These are phyloP conservation scores for Debaryomyces robertsiae DNA, from an alignment of 1,139 yeast genomes.

Conservation along the genomic window DNA sequence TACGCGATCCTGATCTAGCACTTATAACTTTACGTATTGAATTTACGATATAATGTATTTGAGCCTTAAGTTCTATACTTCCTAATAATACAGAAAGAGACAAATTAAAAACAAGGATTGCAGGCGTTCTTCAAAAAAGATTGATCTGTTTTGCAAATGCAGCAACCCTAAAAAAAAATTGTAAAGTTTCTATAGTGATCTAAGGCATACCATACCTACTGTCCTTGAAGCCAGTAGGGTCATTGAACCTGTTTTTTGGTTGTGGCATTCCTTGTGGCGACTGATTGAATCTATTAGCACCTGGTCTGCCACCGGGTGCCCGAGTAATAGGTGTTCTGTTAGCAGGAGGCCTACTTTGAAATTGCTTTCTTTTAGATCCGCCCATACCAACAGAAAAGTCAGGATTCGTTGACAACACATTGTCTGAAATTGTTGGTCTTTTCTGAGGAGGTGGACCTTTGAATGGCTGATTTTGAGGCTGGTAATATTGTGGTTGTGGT, in stretches of 20 bases:
- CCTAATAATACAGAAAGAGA: too few species aligned
- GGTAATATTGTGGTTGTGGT: slow-evolving; percentile 12
- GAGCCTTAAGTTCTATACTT: too few species aligned
- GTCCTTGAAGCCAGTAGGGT: slow-evolving; percentile 12
- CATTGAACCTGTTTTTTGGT: neutral
- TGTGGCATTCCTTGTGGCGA: slow-evolving; percentile 4
- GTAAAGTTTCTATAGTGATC: slow-evolving; percentile 1
- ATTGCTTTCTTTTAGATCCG: slow-evolving; percentile 24
- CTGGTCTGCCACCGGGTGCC: slow-evolving; percentile 16
- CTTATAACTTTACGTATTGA: too few species aligned
- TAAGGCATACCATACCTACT: slow-evolving; percentile 15
- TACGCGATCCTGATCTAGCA: too few species aligned
- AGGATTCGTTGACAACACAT: slow-evolving; percentile 53
- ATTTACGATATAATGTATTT: too few species aligned
- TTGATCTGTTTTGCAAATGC: neutral
- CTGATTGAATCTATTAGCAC: slow-evolving; percentile 14
- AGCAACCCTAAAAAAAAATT: slow-evolving; percentile 2
- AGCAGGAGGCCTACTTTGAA: slow-evolving; percentile 5
- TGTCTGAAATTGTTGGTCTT: slow-evolving; percentile 48
- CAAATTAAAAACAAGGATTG: neutral
- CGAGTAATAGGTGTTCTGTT: slow-evolving; percentile 4
- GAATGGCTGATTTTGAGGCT: neutral
- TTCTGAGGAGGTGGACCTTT: slow-evolving; percentile 12
- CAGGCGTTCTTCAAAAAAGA: neutral
- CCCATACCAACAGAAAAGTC: slow-evolving; percentile 47